phyloP scores from a whole-genome alignment of 257 asterid species.

The Solanum dulcamara region DNA sequence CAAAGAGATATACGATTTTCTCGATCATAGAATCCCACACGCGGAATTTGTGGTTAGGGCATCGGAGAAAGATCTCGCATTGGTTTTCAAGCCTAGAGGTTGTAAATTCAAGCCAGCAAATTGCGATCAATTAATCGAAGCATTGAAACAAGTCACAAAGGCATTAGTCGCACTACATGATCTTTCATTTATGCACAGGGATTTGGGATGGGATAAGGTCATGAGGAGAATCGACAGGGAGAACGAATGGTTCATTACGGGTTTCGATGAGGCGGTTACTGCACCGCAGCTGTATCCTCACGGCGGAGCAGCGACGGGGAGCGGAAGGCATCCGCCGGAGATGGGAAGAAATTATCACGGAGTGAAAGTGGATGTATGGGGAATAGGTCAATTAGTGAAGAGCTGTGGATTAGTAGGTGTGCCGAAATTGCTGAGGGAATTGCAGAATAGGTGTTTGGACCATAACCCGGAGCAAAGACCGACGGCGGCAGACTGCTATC shows the following conservation, averaged over 20 bases:
- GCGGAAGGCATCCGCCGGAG: conserved; percentile 32
- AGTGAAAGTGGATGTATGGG: conserved; percentile 43
- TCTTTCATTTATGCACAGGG: conserved; percentile 36
- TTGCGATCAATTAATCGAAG: conserved; percentile 23
- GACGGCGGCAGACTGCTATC: conserved; percentile 51
- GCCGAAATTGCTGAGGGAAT: conserved; percentile 29
- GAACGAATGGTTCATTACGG: conserved; percentile 24
- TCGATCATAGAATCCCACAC: conserved; percentile 31
- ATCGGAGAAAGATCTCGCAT: conserved; percentile 23
- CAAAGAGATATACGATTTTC: conserved; percentile 34
- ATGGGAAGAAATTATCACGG: conserved; percentile 33
- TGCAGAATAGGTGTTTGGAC: conserved; percentile 43
- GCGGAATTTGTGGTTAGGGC: conserved; percentile 25
- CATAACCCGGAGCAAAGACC: conserved; percentile 41
- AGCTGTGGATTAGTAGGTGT: conserved; percentile 28
- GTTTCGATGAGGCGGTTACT: conserved; percentile 32
- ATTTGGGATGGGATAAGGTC: conserved; percentile 37
- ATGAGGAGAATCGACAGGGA: conserved; percentile 22
- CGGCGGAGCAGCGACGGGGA: conserved; percentile 8
- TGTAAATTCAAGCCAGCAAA: conserved; percentile 18
- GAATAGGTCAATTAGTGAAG: conserved; percentile 38
- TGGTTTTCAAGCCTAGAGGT: conserved; percentile 36
- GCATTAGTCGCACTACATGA: conserved; percentile 37
- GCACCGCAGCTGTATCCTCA: conserved; percentile 34
- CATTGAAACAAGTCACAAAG: conserved; percentile 32